Conservation (phyloP, 345 rosid species). For the Euclidium syriacum region DNA sequence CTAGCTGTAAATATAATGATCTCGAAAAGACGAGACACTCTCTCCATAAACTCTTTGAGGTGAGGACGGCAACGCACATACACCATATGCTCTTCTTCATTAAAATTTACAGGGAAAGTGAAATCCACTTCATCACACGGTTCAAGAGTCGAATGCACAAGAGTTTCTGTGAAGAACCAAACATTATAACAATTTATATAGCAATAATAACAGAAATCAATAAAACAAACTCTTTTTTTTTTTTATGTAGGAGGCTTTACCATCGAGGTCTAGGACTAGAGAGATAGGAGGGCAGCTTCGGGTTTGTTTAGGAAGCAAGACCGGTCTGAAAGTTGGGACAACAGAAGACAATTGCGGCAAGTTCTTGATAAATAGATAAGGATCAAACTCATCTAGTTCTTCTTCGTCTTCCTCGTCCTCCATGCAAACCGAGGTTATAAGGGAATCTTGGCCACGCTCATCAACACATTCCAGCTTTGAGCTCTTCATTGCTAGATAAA, state of each 20-base stretch:
- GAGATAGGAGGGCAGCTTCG: conserved; percentile 95
- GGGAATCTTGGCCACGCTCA: conserved; percentile 76
- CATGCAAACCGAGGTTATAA: conserved; percentile 50
- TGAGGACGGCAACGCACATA: conserved; percentile 93
- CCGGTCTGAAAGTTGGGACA: conserved; percentile 79
- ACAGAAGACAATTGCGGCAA: conserved; percentile 82
- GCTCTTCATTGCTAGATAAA: conserved; percentile 94
- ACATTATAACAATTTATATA: background rate
- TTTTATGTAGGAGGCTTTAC: no score
- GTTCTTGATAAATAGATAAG: conserved; percentile 86
- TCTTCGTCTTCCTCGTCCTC: conserved; percentile 75
- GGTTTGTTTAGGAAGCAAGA: conserved; percentile 87
- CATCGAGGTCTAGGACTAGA: conserved; percentile 94
- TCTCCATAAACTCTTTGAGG: conserved; percentile 85
- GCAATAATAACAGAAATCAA: background rate
- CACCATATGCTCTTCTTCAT: conserved; percentile 76
- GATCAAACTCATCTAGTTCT: conserved; percentile 89
- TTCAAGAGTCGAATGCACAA: conserved; percentile 90
- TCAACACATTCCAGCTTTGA: conserved; percentile 90
- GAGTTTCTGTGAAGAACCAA: conserved; percentile 59
- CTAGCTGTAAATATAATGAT: conserved; percentile 96
- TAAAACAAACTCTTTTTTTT: background rate
- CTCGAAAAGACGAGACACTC: conserved; percentile 79
- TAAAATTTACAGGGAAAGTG: conserved; percentile 84
- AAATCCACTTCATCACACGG: conserved; percentile 87